Base-by-base conservation (phyloP, 371 early-diverging fungal genomes). In the Sporodiniella umbellata region DNA sequence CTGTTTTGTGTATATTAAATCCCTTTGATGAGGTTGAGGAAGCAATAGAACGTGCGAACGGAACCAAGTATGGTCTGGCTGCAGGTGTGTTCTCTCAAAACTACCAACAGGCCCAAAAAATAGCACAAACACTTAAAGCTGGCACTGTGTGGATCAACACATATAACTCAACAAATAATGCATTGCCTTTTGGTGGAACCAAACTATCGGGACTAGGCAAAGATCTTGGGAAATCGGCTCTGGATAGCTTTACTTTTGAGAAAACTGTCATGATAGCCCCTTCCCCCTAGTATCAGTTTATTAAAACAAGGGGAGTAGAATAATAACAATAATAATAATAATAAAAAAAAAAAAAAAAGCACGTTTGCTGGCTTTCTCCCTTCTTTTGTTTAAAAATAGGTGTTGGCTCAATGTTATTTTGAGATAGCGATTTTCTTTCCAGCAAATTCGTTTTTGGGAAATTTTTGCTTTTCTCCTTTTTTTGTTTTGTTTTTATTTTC, bases 171-270 rank as follows among this genome's bases (percentile, higher is more conserved):
- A 66, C 83, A 60, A 79, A 77, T 30, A 67, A 70, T 38, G 78
- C 74, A 30, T 58, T 87, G 64, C 92, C 94, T 0, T 93, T 92
- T 75, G 95, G 95, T 25, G 95, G 95, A 0, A 80, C 75, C 60
- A 91, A 89, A 62, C 65, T 86, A 64, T 85, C 86, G 1, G 96
- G 96, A 2, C 68, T 87, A 50, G 90, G 90, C 22, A 83, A 86
- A 28, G 90, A 90, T 51, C 71, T 87, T 1, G 90, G 90, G 11
- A 68, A 73, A 40, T 77, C 81, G 51, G 80, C 85, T 2, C 47
- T 90, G 50, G 64, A 79, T 48, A 84, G 85, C 45, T 90, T 83
- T 56, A 72, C 80, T 12, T 78, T 76, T 25, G 55, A 78, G 33
- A 88, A 88, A 56, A 77, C 81, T 18, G 28, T 57, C 6, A 57